phyloP scores from a whole-genome alignment of 2,329 filamentous ascomycete genomes.

The Pseudocercospora eumusae region DNA sequence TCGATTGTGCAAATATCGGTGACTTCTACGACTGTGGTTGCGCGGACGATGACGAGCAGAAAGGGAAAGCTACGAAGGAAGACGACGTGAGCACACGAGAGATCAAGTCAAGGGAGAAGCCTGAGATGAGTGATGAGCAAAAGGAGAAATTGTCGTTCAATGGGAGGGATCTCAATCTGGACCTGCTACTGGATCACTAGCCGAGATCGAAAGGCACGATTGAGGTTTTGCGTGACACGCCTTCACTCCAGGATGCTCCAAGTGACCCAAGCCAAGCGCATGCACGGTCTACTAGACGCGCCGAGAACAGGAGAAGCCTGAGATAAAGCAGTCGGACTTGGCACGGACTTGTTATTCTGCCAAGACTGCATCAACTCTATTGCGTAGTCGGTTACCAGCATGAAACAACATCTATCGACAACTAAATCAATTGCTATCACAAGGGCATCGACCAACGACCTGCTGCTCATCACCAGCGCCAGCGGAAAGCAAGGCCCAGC shows the following conservation, averaged over 20 bases:
- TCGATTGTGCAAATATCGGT: conserved; percentile 65
- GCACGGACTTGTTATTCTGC: background rate
- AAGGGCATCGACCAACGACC: conserved; percentile 28
- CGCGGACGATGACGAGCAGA: conserved; percentile 52
- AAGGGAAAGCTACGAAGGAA: conserved; percentile 17
- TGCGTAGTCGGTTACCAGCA: background rate
- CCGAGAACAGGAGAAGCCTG: background rate
- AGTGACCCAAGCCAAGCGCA: background rate
- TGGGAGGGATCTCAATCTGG: conserved; percentile 37
- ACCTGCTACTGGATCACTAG: conserved; percentile 26
- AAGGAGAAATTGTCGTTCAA: conserved; percentile 36
- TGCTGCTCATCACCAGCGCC: conserved; percentile 44
- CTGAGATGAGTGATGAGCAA: conserved; percentile 34
- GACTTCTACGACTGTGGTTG: conserved; percentile 69
- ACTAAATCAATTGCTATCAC: background rate
- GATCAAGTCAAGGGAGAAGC: conserved; percentile 25
- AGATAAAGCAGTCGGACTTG: background rate
- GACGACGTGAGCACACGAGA: conserved; percentile 17
- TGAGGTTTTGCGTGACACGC: background rate
- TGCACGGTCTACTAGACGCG: background rate
- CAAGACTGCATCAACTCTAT: background rate
- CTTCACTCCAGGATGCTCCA: background rate
- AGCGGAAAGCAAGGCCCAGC: conserved; percentile 42
- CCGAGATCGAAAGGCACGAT: background rate
- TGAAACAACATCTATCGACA: background rate